Percentiles rank a stretch among this genome's conserved stretches.
These are phyloP conservation scores for Camellia lanceoleosa DNA, from an alignment of 148 eudicot species.

Conservation along the genomic window DNA sequence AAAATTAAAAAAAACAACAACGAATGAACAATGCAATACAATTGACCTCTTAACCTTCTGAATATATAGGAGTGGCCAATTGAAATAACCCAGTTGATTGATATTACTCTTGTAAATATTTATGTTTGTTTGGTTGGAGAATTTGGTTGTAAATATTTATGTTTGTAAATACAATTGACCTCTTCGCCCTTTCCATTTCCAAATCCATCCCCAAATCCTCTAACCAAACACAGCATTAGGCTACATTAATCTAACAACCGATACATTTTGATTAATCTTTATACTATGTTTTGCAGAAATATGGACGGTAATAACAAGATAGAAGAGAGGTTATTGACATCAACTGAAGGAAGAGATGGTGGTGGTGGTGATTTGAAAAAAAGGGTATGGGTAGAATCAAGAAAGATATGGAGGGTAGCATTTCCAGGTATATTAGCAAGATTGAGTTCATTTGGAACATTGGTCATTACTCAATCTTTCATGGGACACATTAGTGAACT, in stretches of 20 bases:
- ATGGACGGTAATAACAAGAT: constrained; percentile 10
- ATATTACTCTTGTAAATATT: neutral
- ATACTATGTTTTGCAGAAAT: neutral
- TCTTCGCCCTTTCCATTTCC: too few species aligned
- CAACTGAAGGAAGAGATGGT: constrained; percentile 9
- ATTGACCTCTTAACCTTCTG: too few species aligned
- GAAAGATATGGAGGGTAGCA: constrained; percentile 63
- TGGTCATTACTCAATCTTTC: constrained; percentile 66
- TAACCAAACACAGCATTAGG: too few species aligned
- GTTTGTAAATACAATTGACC: too few species aligned
- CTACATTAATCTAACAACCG: neutral
- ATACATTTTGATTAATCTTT: neutral
- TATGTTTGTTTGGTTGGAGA: too few species aligned
- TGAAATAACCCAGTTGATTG: too few species aligned
- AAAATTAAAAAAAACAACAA: too few species aligned
- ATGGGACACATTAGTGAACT: constrained; percentile 53
- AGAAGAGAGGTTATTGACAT: constrained; percentile 37
- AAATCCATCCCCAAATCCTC: too few species aligned
- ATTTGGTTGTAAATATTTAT: too few species aligned
- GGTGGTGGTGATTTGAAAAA: constrained; percentile 29
- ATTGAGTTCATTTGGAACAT: constrained; percentile 45
- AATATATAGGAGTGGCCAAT: too few species aligned
- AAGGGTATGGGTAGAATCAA: constrained; percentile 52
- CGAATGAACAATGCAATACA: too few species aligned
- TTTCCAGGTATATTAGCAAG: constrained; percentile 56